Evolutionary conservation across 441 rosid species (phyloP).

Genomic region (Bruguiera hainesii): DNA sequence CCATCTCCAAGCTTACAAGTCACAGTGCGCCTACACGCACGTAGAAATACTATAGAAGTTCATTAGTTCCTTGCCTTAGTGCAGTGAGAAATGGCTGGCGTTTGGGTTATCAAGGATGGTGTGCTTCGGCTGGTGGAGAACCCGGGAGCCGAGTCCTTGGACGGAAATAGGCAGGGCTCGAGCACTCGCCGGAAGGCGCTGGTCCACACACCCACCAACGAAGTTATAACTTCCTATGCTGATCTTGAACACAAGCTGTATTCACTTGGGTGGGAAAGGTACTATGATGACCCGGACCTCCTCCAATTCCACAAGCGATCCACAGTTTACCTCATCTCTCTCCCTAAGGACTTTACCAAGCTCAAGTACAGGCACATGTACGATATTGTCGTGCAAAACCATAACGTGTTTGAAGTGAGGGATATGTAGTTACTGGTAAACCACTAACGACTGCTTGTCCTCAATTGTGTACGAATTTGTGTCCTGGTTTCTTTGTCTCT

Average conservation of each 20-base stretch:
- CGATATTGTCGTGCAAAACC: constrained; percentile 79
- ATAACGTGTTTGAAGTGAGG: constrained; percentile 63
- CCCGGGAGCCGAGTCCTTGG: constrained; percentile 36
- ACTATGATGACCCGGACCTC: constrained; percentile 48
- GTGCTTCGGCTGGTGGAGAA: constrained; percentile 61
- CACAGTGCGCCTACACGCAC: neutral
- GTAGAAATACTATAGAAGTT: neutral
- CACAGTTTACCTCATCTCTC: constrained; percentile 65
- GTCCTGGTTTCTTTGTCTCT: neutral
- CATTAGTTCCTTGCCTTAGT: neutral
- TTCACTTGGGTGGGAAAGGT: constrained; percentile 83
- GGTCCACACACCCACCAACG: constrained; percentile 53
- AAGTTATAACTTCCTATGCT: constrained; percentile 58
- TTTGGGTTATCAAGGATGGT: constrained; percentile 77
- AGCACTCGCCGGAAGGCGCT: constrained; percentile 44
- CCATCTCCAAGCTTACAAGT: neutral
- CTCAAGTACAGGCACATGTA: constrained; percentile 76
- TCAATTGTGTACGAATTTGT: neutral
- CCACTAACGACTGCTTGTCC: neutral
- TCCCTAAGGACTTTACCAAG: constrained; percentile 66
- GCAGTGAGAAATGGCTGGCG: constrained; percentile 59
- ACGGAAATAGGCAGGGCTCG: constrained; percentile 26
- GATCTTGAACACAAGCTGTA: constrained; percentile 51
- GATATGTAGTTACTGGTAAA: constrained; percentile 33
- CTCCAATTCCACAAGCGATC: constrained; percentile 45